Base-by-base conservation (phyloP, 2,329 filamentous ascomycete genomes). In the Coniella vitis region DNA sequence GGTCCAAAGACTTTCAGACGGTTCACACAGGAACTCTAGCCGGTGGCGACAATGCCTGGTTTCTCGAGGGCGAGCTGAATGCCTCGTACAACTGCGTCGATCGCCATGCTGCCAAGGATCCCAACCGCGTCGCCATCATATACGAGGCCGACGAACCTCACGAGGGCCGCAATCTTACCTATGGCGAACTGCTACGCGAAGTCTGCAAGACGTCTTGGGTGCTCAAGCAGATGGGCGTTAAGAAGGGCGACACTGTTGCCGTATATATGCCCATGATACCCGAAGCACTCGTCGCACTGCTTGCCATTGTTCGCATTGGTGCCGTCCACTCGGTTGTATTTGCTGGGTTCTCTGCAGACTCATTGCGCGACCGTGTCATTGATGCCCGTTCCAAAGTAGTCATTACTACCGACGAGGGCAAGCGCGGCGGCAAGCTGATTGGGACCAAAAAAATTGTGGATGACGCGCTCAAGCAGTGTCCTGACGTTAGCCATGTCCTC, bases 211-310 rank as follows among this genome's bases (percentile, higher is more conserved):
- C 89, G 14, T 86, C 93, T 38, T 89, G 88, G 74, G 85, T 87
- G 20, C 78, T 98, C 59, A 95, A 90, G 76, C 81, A 91, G 72
- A 93, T 95, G 81, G 93, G 93, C 55, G 91, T 98, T 53, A 83
- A 86, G 74, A 97, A 96, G 76, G 93, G 93, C 48, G 93, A 98
- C 70, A 95, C 90, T 4, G 90, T 98, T 49, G 93, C 90, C 55
- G 87, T 98, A 57, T 98, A 98, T 74, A 73, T 98, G 56, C 93
- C 93, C 66, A 98, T 98, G 93, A 95, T 98, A 68, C 93, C 93
- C 48, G 91, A 98, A 70, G 93, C 93, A 7, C 62, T 98, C 51
- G 76, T 98, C 61, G 86, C 93, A 47, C 87, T 98, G 68, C 76
- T 98, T 49, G 93, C 93, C 53, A 94, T 90, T 68, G 74, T 84